These are phyloP conservation scores for Galeopsis tetrahit DNA, from an alignment of 257 asterid species.

Conservation along the genomic window DNA sequence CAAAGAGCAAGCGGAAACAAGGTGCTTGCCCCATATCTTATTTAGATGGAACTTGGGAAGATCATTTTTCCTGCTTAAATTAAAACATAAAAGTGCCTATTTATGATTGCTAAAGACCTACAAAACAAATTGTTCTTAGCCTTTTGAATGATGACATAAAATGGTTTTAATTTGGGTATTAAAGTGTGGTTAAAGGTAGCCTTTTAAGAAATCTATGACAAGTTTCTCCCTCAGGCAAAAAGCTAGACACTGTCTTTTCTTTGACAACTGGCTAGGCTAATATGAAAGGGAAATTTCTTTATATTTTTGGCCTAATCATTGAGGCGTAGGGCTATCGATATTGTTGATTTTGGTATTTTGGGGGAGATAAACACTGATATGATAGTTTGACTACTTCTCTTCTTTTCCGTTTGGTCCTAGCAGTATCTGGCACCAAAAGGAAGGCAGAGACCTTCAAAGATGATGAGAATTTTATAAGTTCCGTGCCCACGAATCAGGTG, in stretches of 20 bases:
- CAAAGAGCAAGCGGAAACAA: slow-evolving; percentile 54
- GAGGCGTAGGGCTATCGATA: slow-evolving; percentile 2
- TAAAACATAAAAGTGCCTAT: slow-evolving; percentile 7
- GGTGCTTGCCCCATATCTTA: slow-evolving; percentile 46
- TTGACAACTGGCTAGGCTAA: background rate
- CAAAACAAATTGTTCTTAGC: background rate
- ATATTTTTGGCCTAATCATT: background rate
- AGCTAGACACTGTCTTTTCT: background rate
- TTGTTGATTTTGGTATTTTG: background rate
- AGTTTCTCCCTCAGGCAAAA: background rate
- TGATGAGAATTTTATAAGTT: slow-evolving; percentile 87
- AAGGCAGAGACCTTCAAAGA: slow-evolving; percentile 81
- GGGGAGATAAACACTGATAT: slow-evolving; percentile 12
- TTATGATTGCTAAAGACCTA: slow-evolving; percentile 15
- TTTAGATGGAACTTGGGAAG: slow-evolving; percentile 5
- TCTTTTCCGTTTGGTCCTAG: slow-evolving; percentile 18
- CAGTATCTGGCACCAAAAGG: slow-evolving; percentile 86
- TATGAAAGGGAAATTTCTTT: background rate
- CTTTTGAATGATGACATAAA: background rate
- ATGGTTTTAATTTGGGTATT: background rate
- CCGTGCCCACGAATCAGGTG: slow-evolving; percentile 94
- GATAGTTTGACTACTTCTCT: slow-evolving; percentile 28
- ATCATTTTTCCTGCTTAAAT: background rate
- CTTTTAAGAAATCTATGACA: background rate
- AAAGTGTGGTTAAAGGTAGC: background rate